Conservation (phyloP, 2,329 filamentous ascomycete genomes). For the Cladosporium phlei region DNA sequence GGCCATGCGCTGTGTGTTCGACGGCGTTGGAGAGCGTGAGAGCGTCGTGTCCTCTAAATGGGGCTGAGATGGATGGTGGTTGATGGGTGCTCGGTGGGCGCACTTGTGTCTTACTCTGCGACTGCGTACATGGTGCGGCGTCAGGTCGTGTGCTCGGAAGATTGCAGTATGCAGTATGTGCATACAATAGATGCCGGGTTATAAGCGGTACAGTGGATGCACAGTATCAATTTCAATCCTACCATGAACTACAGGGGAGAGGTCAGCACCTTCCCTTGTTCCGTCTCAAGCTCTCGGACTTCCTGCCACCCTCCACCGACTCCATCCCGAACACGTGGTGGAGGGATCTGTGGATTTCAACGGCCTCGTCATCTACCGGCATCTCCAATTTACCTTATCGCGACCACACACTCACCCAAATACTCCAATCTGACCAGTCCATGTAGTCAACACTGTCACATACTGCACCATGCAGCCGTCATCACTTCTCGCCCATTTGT, state of each 20-base stretch:
- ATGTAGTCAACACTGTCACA: too few relatives aligned
- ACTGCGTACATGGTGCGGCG: slow-evolving; percentile 6
- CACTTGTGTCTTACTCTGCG: slow-evolving; percentile 8
- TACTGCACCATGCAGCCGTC: slow-evolving; percentile 9
- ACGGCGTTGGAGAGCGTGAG: neutral
- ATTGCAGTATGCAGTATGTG: neutral
- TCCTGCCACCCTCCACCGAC: slow-evolving; percentile 3
- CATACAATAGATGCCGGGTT: neutral
- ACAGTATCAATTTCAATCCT: too few relatives aligned
- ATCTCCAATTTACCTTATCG: too few relatives aligned
- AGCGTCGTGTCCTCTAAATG: slow-evolving; percentile 7
- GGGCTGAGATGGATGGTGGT: neutral
- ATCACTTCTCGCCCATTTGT: neutral
- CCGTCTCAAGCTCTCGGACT: slow-evolving; percentile 7
- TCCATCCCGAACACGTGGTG: slow-evolving; percentile 2
- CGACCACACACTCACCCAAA: too few relatives aligned
- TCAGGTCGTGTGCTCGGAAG: neutral
- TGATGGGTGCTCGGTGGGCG: slow-evolving; percentile 5
- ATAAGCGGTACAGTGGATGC: too few relatives aligned
- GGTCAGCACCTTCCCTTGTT: too few relatives aligned
- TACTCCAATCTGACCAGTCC: too few relatives aligned
- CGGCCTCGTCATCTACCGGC: slow-evolving; percentile 7
- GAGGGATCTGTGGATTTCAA: too few relatives aligned
- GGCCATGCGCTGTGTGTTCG: neutral
- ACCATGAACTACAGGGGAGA: too few relatives aligned